Evolutionary conservation across 148 eudicot genomes (phyloP).

Genomic region (Amaranthus hypochondriacus): DNA sequence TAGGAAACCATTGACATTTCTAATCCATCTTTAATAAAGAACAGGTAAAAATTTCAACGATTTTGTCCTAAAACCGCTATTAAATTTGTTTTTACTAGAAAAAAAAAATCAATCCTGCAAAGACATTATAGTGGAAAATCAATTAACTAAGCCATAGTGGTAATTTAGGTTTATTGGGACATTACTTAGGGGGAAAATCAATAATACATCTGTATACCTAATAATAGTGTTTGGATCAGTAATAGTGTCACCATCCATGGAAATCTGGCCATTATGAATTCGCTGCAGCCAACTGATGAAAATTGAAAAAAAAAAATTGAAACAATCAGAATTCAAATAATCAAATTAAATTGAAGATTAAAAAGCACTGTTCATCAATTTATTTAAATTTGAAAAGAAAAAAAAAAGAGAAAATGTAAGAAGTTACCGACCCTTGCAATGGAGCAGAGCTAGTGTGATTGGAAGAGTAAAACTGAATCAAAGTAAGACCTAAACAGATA

Average conservation of each 20-base stretch:
- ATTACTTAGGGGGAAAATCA: too few species aligned
- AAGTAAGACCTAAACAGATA: conserved; percentile 43
- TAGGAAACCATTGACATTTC: too few species aligned
- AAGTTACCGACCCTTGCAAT: conserved; percentile 44
- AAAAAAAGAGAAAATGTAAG: neutral
- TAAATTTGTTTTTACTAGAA: too few species aligned
- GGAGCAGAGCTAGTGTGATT: conserved; percentile 77
- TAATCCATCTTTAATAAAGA: too few species aligned
- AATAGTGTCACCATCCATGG: conserved; percentile 54
- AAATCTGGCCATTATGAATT: conserved; percentile 70
- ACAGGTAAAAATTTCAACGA: too few species aligned
- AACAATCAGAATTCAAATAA: conserved; percentile 3
- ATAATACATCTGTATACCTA: conserved; percentile 35
- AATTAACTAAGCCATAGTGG: too few species aligned
- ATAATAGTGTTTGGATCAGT: conserved; percentile 51
- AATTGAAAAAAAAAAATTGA: neutral
- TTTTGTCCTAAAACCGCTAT: too few species aligned
- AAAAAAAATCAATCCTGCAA: too few species aligned
- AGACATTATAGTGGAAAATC: too few species aligned
- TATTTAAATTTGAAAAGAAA: neutral
- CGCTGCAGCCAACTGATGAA: conserved; percentile 82
- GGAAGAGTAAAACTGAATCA: conserved; percentile 67
- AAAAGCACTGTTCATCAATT: neutral
- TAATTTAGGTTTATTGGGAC: too few species aligned
- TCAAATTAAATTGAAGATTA: conserved; percentile 1